Percentiles rank a stretch among this genome's conserved stretches.
Conservation (phyloP, 1,284 basidiomycete genomes). For the Thecaphora thlaspeos region DNA sequence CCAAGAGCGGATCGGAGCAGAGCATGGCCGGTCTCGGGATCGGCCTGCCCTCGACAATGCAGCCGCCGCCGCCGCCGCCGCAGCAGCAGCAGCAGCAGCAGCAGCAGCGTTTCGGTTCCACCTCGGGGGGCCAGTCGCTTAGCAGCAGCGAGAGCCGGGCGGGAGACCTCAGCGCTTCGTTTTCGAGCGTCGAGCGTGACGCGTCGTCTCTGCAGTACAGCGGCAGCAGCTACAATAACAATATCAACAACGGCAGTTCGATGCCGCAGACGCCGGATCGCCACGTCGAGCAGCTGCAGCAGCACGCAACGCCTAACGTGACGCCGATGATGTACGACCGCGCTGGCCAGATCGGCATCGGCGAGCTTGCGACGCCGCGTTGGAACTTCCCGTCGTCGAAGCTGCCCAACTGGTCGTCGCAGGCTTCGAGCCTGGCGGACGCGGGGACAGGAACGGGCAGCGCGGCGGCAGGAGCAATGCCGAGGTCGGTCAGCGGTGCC, state of each 20-base stretch:
- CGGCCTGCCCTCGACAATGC: constrained; percentile 21
- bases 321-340: constrained; percentile 66
- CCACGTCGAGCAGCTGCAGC: constrained; percentile 10
- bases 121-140: no score
- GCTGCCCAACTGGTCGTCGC: constrained; percentile 13
- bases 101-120: no score
- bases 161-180: no score
- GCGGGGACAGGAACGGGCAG: no score
- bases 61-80: neutral
- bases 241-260: neutral
- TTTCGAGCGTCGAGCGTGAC: no score
- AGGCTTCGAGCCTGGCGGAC: neutral
- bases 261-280: constrained; percentile 35
- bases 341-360: constrained; percentile 83
- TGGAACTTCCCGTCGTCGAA: constrained; percentile 64
- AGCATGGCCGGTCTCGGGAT: constrained; percentile 32
- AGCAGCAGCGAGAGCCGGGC: no score
- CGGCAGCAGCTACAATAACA: no score
- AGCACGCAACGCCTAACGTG: constrained; percentile 6
- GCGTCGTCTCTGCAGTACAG: no score
- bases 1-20: neutral
- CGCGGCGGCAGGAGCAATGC: constrained; percentile 4
- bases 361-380: constrained; percentile 93
- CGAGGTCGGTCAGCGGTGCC: constrained; percentile 21
- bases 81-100: no score